Evolutionary conservation across 352 stramenopile species (phyloP), one percentile per base, ranked within the genome.

Genomic region (Pythium rhizo-oryzae): DNA sequence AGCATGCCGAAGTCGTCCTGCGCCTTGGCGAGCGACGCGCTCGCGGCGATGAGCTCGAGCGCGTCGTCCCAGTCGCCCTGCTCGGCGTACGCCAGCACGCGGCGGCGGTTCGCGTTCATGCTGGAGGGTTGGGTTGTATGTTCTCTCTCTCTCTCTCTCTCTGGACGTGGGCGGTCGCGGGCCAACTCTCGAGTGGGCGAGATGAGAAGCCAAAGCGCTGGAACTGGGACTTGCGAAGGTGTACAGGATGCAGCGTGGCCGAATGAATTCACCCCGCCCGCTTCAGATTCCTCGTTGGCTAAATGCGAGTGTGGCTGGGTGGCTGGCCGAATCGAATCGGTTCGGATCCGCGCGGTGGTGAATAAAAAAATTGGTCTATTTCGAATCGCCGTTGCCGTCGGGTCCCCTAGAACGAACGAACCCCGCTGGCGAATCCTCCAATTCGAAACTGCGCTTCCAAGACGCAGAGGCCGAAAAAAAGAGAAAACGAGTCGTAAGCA

Each of bases 1-100:
- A 93, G 74, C 84, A 95, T 93, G 33, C 85, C 84, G 56, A 93
- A 93, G 69, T 93, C 79, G 72, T 95, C 87, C 61, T 89, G 75
- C 25, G 82, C 76, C 64, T 90, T 78, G 13, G 85, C 85, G 8
- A 90, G 78, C 65, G 65, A 62, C 24, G 65, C 43, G 52, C 82
- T 59, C 21, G 35, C 28, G 30, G 59, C 74, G n/a, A 92, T 65
- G 39, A 90, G 71, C 43, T 60, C 75, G 33, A 87, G 67, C 47
- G 79, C 77, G 19, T 84, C 75, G 28, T 72, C 66, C 87, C 84
- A 94, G 35, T 92, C 80, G 73, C 84, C 81, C 54, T 89, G 74
- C 71, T 93, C 84, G 8, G 85, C 74, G 66, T 86, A 75, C 62
- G 73, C 72, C 43, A 91, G 69, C 53, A 91, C 67, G 60, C 79